Evolutionary conservation across 1,284 basidiomycete genomes (phyloP), one percentile per base, ranked within the genome.

Genomic region (Leccinum pachyderme): DNA sequence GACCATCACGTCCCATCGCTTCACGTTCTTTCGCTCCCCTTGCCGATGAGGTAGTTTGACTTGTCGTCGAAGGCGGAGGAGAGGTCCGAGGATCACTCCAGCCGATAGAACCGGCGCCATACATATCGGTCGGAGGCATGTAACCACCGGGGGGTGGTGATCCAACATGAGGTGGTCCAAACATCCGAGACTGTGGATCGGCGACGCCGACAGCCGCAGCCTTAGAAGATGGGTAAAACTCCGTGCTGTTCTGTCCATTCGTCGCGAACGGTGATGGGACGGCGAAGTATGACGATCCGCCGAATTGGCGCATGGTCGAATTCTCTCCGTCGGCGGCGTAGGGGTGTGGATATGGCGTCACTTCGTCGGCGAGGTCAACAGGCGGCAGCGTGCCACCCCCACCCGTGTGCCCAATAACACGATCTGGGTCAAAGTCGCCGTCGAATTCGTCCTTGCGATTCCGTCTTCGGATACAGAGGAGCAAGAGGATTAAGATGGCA

Each of bases 381-480:
- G 63, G 44, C 4, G 75, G 73, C 39, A 74, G 67, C 4, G 68
- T 72, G 45, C 63, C 65, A 18, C 60, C 63, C 15, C 55, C 63
- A 6, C 60, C 53, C 0, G 25, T 2, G 41, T 55, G 63, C 7
- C 52, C 65, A 2, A 61, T 61, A 50, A 80, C 73, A 8, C 72
- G 72, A 58, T 80, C 79, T 1, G 78, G 79, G 45, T 81, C 79
- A 57, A 80, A 81, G 69, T 80, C 73, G 47, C 78, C 79, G 52
- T 80, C 78, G 52, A 80, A 80, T 31, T 81, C 79, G 27, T 72
- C 59, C 18, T 51, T 59, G 46, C 54, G 58, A 7, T 18, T 47
- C 2, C 64, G 56, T 46, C 28, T 55, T 7, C 68, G 63, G 25
- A 71, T 51, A 25, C 67, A 69, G 44, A 68, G 57, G 45, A 67